Conservation (phyloP, 495 filamentous ascomycete species). For the Aspergillus kassunensis region DNA sequence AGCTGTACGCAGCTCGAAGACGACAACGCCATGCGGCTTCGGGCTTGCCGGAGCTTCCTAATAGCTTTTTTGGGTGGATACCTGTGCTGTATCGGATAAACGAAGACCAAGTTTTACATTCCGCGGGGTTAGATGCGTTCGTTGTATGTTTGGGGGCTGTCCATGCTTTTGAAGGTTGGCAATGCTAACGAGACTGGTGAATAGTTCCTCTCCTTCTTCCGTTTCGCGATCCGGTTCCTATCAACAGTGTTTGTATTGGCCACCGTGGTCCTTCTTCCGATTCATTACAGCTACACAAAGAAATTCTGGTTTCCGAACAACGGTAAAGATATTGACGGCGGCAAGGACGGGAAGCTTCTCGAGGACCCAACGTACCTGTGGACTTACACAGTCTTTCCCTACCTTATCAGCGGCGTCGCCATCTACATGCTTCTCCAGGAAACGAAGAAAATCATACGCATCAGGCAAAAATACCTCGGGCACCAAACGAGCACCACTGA, state of each 20-base stretch:
- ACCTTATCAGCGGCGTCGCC: slow-evolving; percentile 77
- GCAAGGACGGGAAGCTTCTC: slow-evolving; percentile 26
- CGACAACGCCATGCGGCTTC: slow-evolving; percentile 63
- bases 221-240: slow-evolving; percentile 85
- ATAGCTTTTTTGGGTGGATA: slow-evolving; percentile 92
- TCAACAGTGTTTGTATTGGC: slow-evolving; percentile 74
- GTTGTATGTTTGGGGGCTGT: slow-evolving; percentile 58
- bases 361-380: slow-evolving; percentile 64
- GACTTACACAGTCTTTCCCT: slow-evolving; percentile 89
- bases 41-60: slow-evolving; percentile 76
- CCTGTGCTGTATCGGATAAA: slow-evolving; percentile 81
- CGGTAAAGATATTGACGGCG: slow-evolving; percentile 25
- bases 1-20: slow-evolving; percentile 86
- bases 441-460: slow-evolving; percentile 75
- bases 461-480: slow-evolving; percentile 87
- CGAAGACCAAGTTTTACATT: slow-evolving; percentile 83
- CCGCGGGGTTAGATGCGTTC: slow-evolving; percentile 91
- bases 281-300: slow-evolving; percentile 68
- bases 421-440: slow-evolving; percentile 79
- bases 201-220: slow-evolving; percentile 92
- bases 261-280: slow-evolving; percentile 72
- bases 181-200: background rate
- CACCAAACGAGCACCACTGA: slow-evolving; percentile 91
- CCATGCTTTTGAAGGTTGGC: background rate
- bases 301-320: slow-evolving; percentile 41